A percentile compares a stretch with the other conserved stretches of the same genome.
These are phyloP conservation scores for Crithidia expoeki DNA, from an alignment of 208 protist species.

Conservation along the genomic window DNA sequence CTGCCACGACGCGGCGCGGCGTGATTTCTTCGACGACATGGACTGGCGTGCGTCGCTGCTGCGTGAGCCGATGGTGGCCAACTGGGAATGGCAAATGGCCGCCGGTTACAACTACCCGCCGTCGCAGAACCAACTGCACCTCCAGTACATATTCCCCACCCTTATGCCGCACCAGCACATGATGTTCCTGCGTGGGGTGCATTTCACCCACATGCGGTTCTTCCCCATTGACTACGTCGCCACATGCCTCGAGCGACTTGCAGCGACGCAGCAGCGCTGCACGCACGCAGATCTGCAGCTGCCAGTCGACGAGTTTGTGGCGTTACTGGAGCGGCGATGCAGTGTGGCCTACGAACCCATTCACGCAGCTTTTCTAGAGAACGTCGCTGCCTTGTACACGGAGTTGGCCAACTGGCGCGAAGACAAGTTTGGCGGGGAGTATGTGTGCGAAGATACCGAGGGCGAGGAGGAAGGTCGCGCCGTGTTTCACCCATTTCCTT, in stretches of 20 bases:
- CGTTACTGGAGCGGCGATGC: conserved; percentile 24
- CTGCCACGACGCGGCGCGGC: conserved; percentile 29
- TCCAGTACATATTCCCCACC: conserved; percentile 74
- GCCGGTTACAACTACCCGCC: conserved; percentile 79
- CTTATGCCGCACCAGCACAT: conserved; percentile 78
- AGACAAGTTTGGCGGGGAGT: conserved; percentile 47
- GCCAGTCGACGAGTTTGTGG: conserved; percentile 43
- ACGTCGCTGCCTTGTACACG: conserved; percentile 36
- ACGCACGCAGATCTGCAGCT: conserved; percentile 24
- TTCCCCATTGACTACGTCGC: conserved; percentile 66
- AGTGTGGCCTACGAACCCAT: conserved; percentile 54
- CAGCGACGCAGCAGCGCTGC: background rate
- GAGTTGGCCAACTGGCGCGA: conserved; percentile 42
- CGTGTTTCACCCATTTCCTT: conserved; percentile 26
- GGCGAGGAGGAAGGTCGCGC: conserved; percentile 9
- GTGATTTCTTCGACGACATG: conserved; percentile 32
- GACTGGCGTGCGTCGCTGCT: conserved; percentile 26
- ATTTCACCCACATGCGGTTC: conserved; percentile 75
- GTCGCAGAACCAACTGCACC: conserved; percentile 82
- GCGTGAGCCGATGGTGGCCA: background rate
- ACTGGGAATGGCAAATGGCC: conserved; percentile 29
- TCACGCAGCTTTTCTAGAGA: conserved; percentile 37
- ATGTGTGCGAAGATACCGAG: background rate
- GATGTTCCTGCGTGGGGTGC: conserved; percentile 60
- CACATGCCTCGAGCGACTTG: conserved; percentile 31